Conservation (phyloP, 306 rosid species). For the Inga laurina region DNA sequence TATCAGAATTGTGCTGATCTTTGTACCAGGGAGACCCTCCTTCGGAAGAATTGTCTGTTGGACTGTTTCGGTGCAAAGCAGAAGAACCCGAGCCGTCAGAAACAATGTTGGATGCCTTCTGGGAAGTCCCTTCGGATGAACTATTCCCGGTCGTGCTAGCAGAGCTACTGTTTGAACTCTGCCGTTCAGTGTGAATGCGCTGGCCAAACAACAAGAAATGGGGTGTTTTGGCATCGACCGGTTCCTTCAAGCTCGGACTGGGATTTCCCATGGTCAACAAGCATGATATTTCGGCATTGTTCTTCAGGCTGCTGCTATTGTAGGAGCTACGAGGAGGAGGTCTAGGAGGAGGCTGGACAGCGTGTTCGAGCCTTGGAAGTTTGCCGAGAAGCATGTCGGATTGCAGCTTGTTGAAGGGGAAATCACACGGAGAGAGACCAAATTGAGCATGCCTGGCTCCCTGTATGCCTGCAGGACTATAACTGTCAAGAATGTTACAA, state of each 20-base stretch:
- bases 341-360: conserved; percentile 40
- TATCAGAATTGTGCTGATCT: conserved; percentile 52
- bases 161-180: conserved; percentile 53
- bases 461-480: conserved; percentile 86
- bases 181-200: conserved; percentile 63
- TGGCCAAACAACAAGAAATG: conserved; percentile 85
- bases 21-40: conserved; percentile 76
- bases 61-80: conserved; percentile 49
- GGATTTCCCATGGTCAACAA: conserved; percentile 63
- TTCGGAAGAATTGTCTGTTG: conserved; percentile 67
- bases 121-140: conserved; percentile 53
- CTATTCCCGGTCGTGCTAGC: conserved; percentile 51
- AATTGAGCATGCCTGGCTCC: conserved; percentile 99
- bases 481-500: conserved; percentile 42
- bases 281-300: conserved; percentile 53
- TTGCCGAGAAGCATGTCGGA: conserved; percentile 50
- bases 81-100: conserved; percentile 68
- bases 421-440: conserved; percentile 65
- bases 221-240: conserved; percentile 53
- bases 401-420: conserved; percentile 59
- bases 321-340: conserved; percentile 40
- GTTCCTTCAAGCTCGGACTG: conserved; percentile 51
- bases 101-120: conserved; percentile 50
- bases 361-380: conserved; percentile 49
- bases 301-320: conserved; percentile 35